Base-by-base conservation (phyloP, 2,329 filamentous ascomycete genomes). In the Calonectria pteridis region DNA sequence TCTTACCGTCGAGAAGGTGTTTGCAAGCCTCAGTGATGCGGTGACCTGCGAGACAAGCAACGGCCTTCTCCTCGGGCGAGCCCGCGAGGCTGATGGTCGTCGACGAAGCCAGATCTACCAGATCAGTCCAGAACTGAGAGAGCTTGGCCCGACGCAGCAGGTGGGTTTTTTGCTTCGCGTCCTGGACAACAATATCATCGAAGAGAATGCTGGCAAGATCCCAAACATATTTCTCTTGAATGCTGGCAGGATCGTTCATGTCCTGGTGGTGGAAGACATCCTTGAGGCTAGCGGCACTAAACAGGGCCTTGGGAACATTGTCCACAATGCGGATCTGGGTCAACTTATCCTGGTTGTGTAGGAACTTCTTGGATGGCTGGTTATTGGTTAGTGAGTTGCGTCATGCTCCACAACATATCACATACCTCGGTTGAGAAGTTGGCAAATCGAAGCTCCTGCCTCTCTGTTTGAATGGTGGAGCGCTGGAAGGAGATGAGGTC, bases 181-280 rank as follows among this genome's bases (percentile, higher is more conserved):
- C 84, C 35, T 89, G 81, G 20, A 86, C 63, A 3, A 75, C 86
- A 14, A 91, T 75, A n/a, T 92, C 88, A 77, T 98, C 95, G 81
- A 98, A 99, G 4, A 99, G 89, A 46, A 98, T 93, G 71, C 94
- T 94, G 1, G 95, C 93, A 43, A 99, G 88, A 74, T 95, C 91
- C 97, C 97, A 99, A 1, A 97, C 92, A 18, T 92, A 88, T 80
- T 92, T 91, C 84, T 97, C 95, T 71, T 95, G 91, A 26, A 86
- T 84, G 68, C 84, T 87, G 28, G 87, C 87, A 20, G 86, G 85
- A 76, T 86, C 84, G 26, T 82, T 85, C 77, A 83, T 80, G 49
- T 85, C 84, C 58, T 85, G 85, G 50, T 83, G 83, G 73, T 84
- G 87, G 75, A 85, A 88, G 23, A 86, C 74, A 49, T 84, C 81